Conservation (phyloP, 768 basidiomycete genomes). For the Tulasnella sp. region DNA sequence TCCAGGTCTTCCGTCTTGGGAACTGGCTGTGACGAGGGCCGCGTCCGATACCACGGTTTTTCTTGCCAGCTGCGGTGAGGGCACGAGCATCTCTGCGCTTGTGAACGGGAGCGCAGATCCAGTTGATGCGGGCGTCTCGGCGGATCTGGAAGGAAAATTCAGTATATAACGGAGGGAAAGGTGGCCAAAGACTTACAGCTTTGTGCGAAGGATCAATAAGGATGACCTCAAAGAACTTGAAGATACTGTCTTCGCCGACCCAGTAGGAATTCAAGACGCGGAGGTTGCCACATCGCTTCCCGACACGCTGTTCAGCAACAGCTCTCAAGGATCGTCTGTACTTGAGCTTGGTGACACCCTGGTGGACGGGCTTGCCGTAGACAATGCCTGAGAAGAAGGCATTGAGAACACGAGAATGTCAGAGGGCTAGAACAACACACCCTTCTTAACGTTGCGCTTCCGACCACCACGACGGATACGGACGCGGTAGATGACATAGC, state of each 20-base stretch:
- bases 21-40: slow-evolving; percentile 90
- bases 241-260: slow-evolving; percentile 98
- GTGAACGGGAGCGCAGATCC: slow-evolving; percentile 97
- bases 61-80: slow-evolving; percentile 91
- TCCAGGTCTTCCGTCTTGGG: slow-evolving; percentile 85
- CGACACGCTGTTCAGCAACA: slow-evolving; percentile 96
- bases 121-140: slow-evolving; percentile 95
- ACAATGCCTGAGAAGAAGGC: slow-evolving; percentile 60
- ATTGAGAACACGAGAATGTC: background rate
- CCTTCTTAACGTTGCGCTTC: slow-evolving; percentile 97
- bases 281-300: slow-evolving; percentile 88
- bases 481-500: slow-evolving; percentile 94
- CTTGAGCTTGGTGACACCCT: slow-evolving; percentile 99
- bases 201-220: slow-evolving; percentile 93
- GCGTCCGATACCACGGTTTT: slow-evolving; percentile 97
- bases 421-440: slow-evolving; percentile 32
- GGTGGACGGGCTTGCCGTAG: slow-evolving; percentile 97
- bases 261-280: slow-evolving; percentile 98
- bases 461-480: slow-evolving; percentile 97
- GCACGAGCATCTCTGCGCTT: slow-evolving; percentile 97
- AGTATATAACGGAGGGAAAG: background rate
- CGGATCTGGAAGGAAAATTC: slow-evolving; percentile 46
- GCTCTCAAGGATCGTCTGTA: slow-evolving; percentile 87
- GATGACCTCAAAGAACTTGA: slow-evolving; percentile 99
- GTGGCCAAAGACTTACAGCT: slow-evolving; percentile 46